Base-by-base conservation (phyloP, 179 eudicot species). In the Beta lomatogona region DNA sequence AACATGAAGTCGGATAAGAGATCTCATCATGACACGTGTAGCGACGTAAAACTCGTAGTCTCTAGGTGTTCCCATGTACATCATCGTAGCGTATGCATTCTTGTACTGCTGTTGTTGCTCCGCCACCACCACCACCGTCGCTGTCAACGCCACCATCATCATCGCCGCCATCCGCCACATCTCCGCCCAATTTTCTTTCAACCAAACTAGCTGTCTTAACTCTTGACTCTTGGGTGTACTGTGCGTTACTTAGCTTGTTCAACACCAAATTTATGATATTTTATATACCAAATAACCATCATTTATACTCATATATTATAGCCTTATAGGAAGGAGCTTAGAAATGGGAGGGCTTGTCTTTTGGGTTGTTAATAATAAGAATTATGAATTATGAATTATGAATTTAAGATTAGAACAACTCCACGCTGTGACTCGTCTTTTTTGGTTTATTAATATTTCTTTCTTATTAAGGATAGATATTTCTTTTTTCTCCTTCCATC, bases 41-140 rank as follows among this genome's bases (percentile, higher is more conserved):
- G 97, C 99, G 6, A 94, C 86, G 77, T 94, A 96, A 83, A 91
- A 96, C 89, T 96, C 99, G 82, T 93, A 94, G 86, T 96, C 99
- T 50, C 99, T 87, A 3, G 98, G 99, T n/a, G 99, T 96, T 45
- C 99, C 99, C 98, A 94, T 93, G 81, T 96, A 96, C 97, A 96
- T 96, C 97, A 91, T 94, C 79, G 98, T 84, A 19, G 95, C 98
- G 65, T 94, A 94, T 2, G 98, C 98, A 74, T 94, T 93, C 82
- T 77, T 84, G 76, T 82, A 77, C 80, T 60, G 8, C 44, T 19
- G 36, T 15, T 55, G n/a, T 25, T 22, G 61, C 79, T 10, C 25
- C 77, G 18, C 58, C 79, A 45, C 9, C 12, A 84, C 0, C 31
- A 52, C 80, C 36, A 2, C 2, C 36, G 36, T 2, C 36, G 36